These are phyloP conservation scores for Cyberlindnera maclurae DNA, from an alignment of 805 yeast species.

Conservation along the genomic window DNA sequence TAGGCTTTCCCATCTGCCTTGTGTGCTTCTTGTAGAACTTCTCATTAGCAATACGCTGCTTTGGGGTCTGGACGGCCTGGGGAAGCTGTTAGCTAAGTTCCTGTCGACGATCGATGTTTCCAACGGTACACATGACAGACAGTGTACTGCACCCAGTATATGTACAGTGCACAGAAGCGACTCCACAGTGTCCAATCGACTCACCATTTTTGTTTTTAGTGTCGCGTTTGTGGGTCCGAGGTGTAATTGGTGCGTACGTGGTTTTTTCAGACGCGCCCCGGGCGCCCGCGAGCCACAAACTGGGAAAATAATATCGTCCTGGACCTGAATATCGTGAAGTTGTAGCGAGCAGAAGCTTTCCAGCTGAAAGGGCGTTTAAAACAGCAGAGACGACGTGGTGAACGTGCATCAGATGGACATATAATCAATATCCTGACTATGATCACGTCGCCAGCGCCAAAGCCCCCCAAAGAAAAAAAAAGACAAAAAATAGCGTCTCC, in stretches of 20 bases:
- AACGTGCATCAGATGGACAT: no score
- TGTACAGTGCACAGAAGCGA: background rate
- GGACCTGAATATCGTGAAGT: no score
- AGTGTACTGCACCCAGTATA: background rate
- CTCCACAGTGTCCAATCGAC: background rate
- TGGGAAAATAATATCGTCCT: no score
- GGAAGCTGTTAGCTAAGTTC: background rate
- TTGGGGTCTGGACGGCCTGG: constrained; percentile 74
- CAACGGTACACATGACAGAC: background rate
- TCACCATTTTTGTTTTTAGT: background rate
- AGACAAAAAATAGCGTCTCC: constrained; percentile 74
- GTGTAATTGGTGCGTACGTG: constrained; percentile 1
- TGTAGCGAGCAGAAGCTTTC: no score
- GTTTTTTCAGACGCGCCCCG: background rate
- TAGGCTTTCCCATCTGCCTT: constrained; percentile 69
- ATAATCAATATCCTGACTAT: no score
- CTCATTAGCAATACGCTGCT: constrained; percentile 81
- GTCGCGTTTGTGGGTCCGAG: background rate
- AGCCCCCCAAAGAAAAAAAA: no score
- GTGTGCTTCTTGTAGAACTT: constrained; percentile 72
- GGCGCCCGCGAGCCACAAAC: no score
- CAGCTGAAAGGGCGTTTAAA: no score
- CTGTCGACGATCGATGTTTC: no score
- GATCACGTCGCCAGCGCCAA: no score
- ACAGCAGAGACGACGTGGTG: no score